These are phyloP conservation scores for Paramecium primaurelia DNA, from an alignment of 73 alveolate species.

Conservation along the genomic window DNA sequence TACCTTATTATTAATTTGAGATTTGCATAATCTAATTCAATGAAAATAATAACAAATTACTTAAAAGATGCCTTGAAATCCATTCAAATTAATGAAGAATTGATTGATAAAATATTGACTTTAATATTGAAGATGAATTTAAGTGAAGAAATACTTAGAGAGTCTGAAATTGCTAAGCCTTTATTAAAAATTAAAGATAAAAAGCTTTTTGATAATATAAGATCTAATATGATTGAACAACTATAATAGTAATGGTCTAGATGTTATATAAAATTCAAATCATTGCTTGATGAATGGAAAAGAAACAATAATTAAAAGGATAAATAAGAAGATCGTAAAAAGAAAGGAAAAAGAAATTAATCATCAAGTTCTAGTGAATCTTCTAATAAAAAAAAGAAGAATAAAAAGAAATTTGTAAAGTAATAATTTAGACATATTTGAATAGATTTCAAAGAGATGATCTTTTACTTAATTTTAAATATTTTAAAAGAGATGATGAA, in stretches of 20 bases:
- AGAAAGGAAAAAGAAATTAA: neutral
- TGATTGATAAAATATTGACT: neutral
- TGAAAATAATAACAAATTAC: neutral
- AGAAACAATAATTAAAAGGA: neutral
- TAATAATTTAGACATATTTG: neutral
- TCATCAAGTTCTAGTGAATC: neutral
- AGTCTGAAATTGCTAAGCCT: neutral
- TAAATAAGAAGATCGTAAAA: neutral
- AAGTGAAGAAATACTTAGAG: neutral
- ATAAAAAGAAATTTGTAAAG: neutral
- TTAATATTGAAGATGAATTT: neutral
- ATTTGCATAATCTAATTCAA: neutral
- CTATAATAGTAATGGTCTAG: neutral
- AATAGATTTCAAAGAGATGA: neutral
- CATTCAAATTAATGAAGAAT: neutral
- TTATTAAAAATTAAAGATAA: neutral
- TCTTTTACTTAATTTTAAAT: neutral
- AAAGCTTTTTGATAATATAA: neutral
- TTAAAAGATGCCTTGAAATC: neutral
- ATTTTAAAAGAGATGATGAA: neutral
- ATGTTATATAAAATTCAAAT: neutral
- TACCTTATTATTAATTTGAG: neutral
- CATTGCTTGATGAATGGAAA: slow-evolving; percentile 30
- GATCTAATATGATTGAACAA: neutral
- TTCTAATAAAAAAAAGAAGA: neutral